A percentile compares a stretch with the other conserved stretches of the same genome.
Evolutionary conservation across 495 filamentous ascomycete genomes (phyloP).

Genomic region (Podospora fimiseda): DNA sequence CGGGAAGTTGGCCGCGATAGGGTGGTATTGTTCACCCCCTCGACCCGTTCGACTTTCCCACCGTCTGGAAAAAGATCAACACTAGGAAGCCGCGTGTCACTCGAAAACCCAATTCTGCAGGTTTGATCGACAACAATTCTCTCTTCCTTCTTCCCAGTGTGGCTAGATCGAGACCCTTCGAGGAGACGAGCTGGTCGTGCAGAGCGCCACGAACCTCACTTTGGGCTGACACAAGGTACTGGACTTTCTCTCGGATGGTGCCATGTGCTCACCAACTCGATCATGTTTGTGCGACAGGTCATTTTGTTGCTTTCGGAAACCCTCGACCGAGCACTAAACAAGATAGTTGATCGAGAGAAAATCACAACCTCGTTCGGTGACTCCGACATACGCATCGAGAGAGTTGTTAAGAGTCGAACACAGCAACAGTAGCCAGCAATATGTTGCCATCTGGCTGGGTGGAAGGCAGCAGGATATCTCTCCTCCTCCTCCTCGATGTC

Average conservation of each 20-base stretch:
- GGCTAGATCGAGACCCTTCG: conserved; percentile 6
- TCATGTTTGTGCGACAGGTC: not conserved
- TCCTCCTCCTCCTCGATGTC: not conserved
- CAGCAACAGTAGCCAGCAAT: not conserved
- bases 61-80: conserved; percentile 1
- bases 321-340: too few species aligned
- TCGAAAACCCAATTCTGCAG: conserved; percentile 9
- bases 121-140: conserved; percentile 11
- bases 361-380: not conserved
- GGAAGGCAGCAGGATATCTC: not conserved
- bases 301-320: not conserved
- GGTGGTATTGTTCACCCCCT: too few species aligned
- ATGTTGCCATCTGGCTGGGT: too few species aligned
- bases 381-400: not conserved
- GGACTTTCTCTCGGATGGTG: conserved; percentile 1
- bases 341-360: too few species aligned
- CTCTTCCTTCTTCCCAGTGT: conserved; percentile 1
- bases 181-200: not conserved
- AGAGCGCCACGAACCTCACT: conserved; percentile 16
- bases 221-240: conserved; percentile 10
- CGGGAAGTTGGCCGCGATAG: too few species aligned
- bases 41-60: too few species aligned
- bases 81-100: conserved; percentile 20
- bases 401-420: not conserved
- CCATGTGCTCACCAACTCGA: not conserved